A percentile compares a stretch with the other conserved stretches of the same genome.
Conservation (phyloP, 345 rosid genomes). For the Hirschfeldia incana region DNA sequence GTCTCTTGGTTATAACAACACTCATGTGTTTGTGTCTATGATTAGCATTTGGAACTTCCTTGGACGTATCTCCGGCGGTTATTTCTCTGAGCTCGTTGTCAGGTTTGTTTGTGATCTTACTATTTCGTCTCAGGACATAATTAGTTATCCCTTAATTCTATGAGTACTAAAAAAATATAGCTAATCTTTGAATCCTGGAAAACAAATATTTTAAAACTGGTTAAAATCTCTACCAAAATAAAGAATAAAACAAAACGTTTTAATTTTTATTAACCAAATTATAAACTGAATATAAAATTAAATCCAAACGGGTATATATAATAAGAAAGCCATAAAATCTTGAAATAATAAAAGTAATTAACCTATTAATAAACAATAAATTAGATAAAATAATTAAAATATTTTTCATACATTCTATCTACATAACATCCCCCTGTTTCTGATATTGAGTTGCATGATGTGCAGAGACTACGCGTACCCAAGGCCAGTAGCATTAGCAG, state of each 20-base stretch:
- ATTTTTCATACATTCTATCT: neutral
- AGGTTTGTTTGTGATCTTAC: constrained; percentile 45
- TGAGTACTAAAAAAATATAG: too few relatives aligned
- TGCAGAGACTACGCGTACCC: constrained; percentile 88
- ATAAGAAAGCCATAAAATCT: too few relatives aligned
- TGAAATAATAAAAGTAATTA: too few relatives aligned
- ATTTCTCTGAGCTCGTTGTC: constrained; percentile 87
- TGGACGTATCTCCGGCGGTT: constrained; percentile 95
- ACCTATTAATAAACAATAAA: too few relatives aligned
- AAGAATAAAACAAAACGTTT: too few relatives aligned
- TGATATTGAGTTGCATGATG: constrained; percentile 16
- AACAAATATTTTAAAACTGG: too few relatives aligned
- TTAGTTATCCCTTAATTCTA: neutral
- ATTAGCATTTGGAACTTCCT: constrained; percentile 99
- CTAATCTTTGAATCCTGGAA: too few relatives aligned
- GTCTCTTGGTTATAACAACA: constrained; percentile 75
- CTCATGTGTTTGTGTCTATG: constrained; percentile 91
- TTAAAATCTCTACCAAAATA: too few relatives aligned
- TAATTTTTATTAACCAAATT: neutral
- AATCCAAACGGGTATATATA: neutral
- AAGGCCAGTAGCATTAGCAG: constrained; percentile 79
- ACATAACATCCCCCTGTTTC: neutral
- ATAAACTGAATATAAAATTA: too few relatives aligned
- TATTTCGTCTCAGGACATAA: neutral
- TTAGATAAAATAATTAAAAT: neutral